Base-by-base conservation (phyloP, 2,329 filamentous ascomycete species). In the Aureobasidium mangrovei region DNA sequence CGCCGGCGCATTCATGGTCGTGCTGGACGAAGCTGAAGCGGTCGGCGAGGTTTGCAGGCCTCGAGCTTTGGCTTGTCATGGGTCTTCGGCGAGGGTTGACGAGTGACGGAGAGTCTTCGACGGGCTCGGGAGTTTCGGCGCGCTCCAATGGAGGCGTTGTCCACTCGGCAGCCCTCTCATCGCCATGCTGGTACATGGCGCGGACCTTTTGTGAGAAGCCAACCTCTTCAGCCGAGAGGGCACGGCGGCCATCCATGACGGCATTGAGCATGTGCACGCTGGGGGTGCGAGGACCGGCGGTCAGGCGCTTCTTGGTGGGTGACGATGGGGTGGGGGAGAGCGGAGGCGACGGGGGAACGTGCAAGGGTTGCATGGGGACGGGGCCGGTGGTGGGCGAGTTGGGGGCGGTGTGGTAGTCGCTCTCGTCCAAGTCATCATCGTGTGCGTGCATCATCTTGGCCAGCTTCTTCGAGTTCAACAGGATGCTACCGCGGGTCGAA, bases 141-240 rank as follows among this genome's bases (percentile, higher is more conserved):
- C 54, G 41, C 26, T 57, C 51, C 7, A 39, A 33, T 32, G 9
- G 54, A n/a, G 47, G 18, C 6, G 53, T 44, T 3, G 56, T 66
- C 72, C 72, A 75, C 4, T 74, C 69, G 6, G 67, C 71, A 10
- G 77, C 76, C 32, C 72, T 74, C 58, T 82, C 80, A 54, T 82
- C 76, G 4, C 81, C 81, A 57, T 77, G 75, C 58, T 79, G 77
- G 63, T 84, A 85, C 80, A 84, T 84, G 58, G 79, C 72, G 31
- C 82, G 74, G 35, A 85, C 80, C 58, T 79, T 79, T 58, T 78
- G 76, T 32, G 81, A 84, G 56, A 84, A 69, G 63, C 78, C 76
- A 61, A 81, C 80, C 64, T 84, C 82, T 60, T 84, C 81, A 2
- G 79, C 71, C n/a, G 82, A 84, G 31, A 84, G 73, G 24, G 77